A percentile compares a stretch with the other conserved stretches of the same genome.
phyloP scores from a whole-genome alignment of 208 protist genomes.

The Phytomonas serpens region DNA sequence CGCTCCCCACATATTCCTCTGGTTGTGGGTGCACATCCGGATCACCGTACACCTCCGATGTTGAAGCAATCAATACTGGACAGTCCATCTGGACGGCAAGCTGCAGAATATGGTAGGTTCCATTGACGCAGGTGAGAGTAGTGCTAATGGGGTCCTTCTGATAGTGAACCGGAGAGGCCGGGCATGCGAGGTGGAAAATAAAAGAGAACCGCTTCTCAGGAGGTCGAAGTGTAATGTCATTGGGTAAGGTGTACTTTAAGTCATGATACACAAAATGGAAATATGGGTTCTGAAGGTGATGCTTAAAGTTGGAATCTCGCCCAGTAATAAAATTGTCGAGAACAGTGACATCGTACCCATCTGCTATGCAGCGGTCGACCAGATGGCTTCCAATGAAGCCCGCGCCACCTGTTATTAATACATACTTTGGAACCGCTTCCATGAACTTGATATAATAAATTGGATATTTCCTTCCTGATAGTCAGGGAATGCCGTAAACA shows the following conservation, averaged over 20 bases:
- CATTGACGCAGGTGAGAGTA: slow-evolving; percentile 89
- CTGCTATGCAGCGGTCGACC: slow-evolving; percentile 62
- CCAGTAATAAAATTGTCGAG: slow-evolving; percentile 94
- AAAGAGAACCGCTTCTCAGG: slow-evolving; percentile 28
- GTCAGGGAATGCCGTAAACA: not conserved
- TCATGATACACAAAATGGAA: slow-evolving; percentile 90
- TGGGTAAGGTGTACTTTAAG: slow-evolving; percentile 33
- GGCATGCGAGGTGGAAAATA: slow-evolving; percentile 94
- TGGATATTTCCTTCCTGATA: not conserved
- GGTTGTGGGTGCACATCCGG: slow-evolving; percentile 83
- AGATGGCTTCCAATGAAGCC: slow-evolving; percentile 96
- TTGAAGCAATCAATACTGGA: slow-evolving; percentile 77
- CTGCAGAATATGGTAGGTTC: slow-evolving; percentile 89
- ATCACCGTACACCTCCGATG: slow-evolving; percentile 95
- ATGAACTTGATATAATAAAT: not conserved
- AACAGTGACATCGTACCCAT: slow-evolving; percentile 70
- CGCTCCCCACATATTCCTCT: slow-evolving; percentile 89
- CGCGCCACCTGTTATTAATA: slow-evolving; percentile 90
- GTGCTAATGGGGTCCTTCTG: slow-evolving; percentile 91
- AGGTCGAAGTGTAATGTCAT: slow-evolving; percentile 14
- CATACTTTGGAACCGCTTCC: slow-evolving; percentile 7
- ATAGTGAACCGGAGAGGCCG: slow-evolving; percentile 90
- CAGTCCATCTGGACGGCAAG: slow-evolving; percentile 77
- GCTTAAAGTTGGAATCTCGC: slow-evolving; percentile 39
- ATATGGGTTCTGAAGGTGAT: slow-evolving; percentile 46